Base-by-base conservation (phyloP, 805 yeast species). In the Schwanniomyces pseudopolymorphus region DNA sequence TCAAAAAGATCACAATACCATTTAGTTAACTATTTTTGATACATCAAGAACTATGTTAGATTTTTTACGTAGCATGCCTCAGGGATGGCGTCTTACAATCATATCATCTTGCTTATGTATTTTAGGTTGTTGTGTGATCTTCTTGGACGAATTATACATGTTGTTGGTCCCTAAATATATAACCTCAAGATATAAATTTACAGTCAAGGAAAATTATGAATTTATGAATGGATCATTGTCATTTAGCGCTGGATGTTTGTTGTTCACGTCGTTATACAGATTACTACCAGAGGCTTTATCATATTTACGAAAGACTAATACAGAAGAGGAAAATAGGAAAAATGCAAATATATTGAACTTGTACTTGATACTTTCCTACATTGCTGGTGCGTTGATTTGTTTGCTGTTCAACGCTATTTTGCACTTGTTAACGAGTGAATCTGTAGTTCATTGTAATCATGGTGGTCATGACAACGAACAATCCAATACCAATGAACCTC, bases 391-490 rank as follows among this genome's bases (percentile, higher is more conserved):
- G 2, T 39, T 69, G 1, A 51, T 80, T 1, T 88, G 96, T 58
- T 62, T 81, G 0, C 49, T 65, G 1, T 67, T 92, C 45, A 91
- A 90, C 62, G 61, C 71, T 22, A 31, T 85, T 1, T 80, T 94
- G 4, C 97, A 91, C 63, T 63, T 80, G 28, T 64, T 83, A 43
- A 88, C 97, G 0, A 81, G 92, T 42, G 88, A 88, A 60, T 83
- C 91, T 26, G 79, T 91, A 27, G 87, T 91, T 0, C 97, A 90
- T 60, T 90, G 97, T 65, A 85, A 81, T 13, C 96, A 90, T 57
- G 63, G 56, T n/a, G 71, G 61, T 13, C 64, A 60, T 11, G 64
- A 33, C 6, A 33, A 33, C n/a, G 9, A n/a, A 16, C 6, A 33
- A 9, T 17, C 19, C 4, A 3, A 17, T 33, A 6, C 36, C 8